Evolutionary conservation across 2,329 filamentous ascomycete genomes (phyloP).

Genomic region (Aspergillus versicolor): DNA sequence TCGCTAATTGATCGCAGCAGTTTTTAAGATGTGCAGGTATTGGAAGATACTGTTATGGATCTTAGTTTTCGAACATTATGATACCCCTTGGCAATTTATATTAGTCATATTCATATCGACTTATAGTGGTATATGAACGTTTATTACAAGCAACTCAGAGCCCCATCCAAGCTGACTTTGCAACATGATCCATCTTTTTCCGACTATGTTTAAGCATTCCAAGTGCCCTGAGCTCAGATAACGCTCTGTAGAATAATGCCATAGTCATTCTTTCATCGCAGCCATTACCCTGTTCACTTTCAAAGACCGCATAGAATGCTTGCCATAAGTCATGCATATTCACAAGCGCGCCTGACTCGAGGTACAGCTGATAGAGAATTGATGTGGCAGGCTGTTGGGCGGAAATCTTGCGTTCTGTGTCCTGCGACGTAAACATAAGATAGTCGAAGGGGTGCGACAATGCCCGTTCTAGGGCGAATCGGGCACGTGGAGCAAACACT

Average conservation of each 20-base stretch:
- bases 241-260: slow-evolving; percentile 77
- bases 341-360: slow-evolving; percentile 61
- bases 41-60: slow-evolving; percentile 1
- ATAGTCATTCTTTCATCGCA: slow-evolving; percentile 45
- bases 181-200: slow-evolving; percentile 89
- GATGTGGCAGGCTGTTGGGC: slow-evolving; percentile 58
- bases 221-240: slow-evolving; percentile 81
- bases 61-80: slow-evolving; percentile 23
- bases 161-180: slow-evolving; percentile 80
- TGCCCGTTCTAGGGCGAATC: slow-evolving; percentile 60
- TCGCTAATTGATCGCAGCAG: slow-evolving; percentile 27
- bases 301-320: slow-evolving; percentile 57
- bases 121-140: slow-evolving; percentile 7
- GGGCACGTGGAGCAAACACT: slow-evolving; percentile 57
- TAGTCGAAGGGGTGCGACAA: slow-evolving; percentile 61
- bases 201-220: slow-evolving; percentile 86
- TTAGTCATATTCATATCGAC: background rate
- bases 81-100: slow-evolving; percentile 28
- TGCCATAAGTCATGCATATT: slow-evolving; percentile 63
- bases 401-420: slow-evolving; percentile 39
- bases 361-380: slow-evolving; percentile 62
- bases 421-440: slow-evolving; percentile 51
- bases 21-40: background rate
- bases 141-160: slow-evolving; percentile 26
- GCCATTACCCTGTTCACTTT: slow-evolving; percentile 30